A percentile compares a stretch with the other conserved stretches of the same genome.
Conservation (phyloP, 768 basidiomycete species). For the Lanmaoa rubissima region DNA sequence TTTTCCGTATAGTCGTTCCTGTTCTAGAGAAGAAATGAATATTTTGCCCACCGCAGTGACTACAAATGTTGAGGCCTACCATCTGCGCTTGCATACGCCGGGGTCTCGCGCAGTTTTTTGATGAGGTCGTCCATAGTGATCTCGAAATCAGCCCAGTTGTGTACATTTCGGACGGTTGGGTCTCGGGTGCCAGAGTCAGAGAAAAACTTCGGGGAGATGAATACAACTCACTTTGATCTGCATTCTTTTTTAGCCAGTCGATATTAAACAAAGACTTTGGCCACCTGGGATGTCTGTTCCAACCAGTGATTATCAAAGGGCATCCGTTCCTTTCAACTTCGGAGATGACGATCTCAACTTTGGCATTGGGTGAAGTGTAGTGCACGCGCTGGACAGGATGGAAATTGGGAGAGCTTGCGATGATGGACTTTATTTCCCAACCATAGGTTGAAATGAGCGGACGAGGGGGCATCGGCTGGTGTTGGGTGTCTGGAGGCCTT, state of each 20-base stretch:
- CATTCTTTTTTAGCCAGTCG: constrained; percentile 49
- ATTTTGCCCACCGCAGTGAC: background rate
- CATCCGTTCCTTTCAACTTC: constrained; percentile 48
- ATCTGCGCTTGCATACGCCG: constrained; percentile 36
- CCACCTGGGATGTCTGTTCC: constrained; percentile 58
- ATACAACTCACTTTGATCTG: constrained; percentile 24
- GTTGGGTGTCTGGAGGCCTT: background rate
- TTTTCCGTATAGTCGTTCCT: constrained; percentile 71
- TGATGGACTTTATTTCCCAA: constrained; percentile 50
- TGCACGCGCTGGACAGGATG: constrained; percentile 37
- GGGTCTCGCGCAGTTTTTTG: constrained; percentile 36
- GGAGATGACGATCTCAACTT: constrained; percentile 34
- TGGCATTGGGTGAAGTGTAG: constrained; percentile 27
- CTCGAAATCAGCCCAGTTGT: constrained; percentile 50
- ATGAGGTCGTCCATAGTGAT: constrained; percentile 57
- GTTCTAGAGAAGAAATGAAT: constrained; percentile 38
- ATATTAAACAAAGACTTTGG: constrained; percentile 49
- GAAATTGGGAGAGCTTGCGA: constrained; percentile 43
- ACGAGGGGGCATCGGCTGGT: background rate
- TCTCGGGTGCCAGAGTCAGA: constrained; percentile 36
- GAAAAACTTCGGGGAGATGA: background rate
- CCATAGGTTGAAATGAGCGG: constrained; percentile 39
- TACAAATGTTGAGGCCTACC: constrained; percentile 31
- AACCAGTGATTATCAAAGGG: constrained; percentile 65
- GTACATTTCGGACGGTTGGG: constrained; percentile 62